Percentiles rank a stretch among this genome's conserved stretches.
Evolutionary conservation across 2,329 filamentous ascomycete genomes (phyloP).

Genomic region (Cladophialophora carrionii): DNA sequence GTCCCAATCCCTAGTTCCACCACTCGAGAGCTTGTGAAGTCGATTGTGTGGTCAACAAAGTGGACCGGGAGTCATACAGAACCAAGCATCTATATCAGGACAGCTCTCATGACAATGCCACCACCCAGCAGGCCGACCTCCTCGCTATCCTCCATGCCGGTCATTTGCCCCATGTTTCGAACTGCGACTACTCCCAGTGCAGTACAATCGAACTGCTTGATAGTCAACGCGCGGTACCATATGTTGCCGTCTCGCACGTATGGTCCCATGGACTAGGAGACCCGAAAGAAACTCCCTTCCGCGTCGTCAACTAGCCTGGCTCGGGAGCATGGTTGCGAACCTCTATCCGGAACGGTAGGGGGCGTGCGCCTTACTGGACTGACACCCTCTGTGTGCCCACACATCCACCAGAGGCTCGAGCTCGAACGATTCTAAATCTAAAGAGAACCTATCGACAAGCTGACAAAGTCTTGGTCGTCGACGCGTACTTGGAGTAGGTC

Average conservation of each 20-base stretch:
- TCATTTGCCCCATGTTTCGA: not conserved
- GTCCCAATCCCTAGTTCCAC: not conserved
- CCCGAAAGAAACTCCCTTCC: constrained; percentile 2
- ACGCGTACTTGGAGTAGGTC: not conserved
- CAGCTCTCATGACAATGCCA: not conserved
- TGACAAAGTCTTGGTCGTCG: not conserved
- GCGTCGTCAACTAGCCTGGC: not conserved
- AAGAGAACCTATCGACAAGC: constrained; percentile 4
- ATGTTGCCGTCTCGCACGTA: constrained; percentile 10
- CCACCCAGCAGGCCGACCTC: not conserved
- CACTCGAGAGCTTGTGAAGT: not conserved
- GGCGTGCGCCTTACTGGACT: constrained; percentile 1
- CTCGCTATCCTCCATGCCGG: not conserved
- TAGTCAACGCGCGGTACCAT: not conserved
- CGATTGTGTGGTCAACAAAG: constrained; percentile 3
- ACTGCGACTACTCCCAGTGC: not conserved
- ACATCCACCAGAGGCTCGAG: not conserved
- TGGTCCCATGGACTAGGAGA: constrained; percentile 13
- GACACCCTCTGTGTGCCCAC: constrained; percentile 8
- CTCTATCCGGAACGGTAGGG: not conserved
- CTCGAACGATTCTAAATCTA: not conserved
- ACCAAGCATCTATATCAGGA: constrained; percentile 1
- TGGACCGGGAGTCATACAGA: constrained; percentile 1
- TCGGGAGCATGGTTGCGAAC: not conserved
- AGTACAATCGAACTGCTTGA: not conserved